A percentile compares a stretch with the other conserved stretches of the same genome.
These are phyloP conservation scores for Boletales sp. DNA, from an alignment of 768 basidiomycete species.

Conservation along the genomic window DNA sequence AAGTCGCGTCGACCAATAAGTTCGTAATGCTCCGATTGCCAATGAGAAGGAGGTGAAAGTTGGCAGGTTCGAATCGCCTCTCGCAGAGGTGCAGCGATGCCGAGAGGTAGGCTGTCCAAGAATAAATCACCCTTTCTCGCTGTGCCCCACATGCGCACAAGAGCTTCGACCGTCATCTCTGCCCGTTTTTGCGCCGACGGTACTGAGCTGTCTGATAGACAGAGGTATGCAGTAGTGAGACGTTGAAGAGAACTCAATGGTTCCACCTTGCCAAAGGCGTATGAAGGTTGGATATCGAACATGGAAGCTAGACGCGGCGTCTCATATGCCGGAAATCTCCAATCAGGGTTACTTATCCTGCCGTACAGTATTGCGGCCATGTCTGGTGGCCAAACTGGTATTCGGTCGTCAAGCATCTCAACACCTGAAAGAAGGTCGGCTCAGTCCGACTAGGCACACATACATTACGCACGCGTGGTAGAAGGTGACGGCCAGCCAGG, in stretches of 20 bases:
- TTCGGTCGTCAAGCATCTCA: slow-evolving; percentile 58
- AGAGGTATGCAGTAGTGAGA: slow-evolving; percentile 54
- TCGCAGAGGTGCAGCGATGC: slow-evolving; percentile 71
- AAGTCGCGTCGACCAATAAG: slow-evolving; percentile 31
- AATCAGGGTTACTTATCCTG: slow-evolving; percentile 62
- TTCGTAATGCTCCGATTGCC: slow-evolving; percentile 48
- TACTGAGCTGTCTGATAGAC: slow-evolving; percentile 52
- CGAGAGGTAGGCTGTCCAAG: slow-evolving; percentile 58
- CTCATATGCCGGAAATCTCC: slow-evolving; percentile 50
- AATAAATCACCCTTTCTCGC: slow-evolving; percentile 44
- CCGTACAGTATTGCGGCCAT: slow-evolving; percentile 61
- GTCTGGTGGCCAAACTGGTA: slow-evolving; percentile 78
- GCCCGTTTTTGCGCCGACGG: slow-evolving; percentile 59
- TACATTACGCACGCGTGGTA: slow-evolving; percentile 23
- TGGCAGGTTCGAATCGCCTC: slow-evolving; percentile 88
- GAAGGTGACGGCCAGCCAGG: slow-evolving; percentile 56
- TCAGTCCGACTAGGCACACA: neutral
- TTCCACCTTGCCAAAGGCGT: slow-evolving; percentile 59
- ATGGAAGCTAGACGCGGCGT: slow-evolving; percentile 47
- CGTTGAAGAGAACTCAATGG: slow-evolving; percentile 53
- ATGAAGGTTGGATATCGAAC: slow-evolving; percentile 49
- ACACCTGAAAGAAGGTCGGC: slow-evolving; percentile 32
- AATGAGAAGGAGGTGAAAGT: slow-evolving; percentile 66
- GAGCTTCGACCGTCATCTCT: slow-evolving; percentile 55
- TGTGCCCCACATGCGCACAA: slow-evolving; percentile 42